Conservation (phyloP, 441 rosid genomes). For the Erodium moschatum region DNA sequence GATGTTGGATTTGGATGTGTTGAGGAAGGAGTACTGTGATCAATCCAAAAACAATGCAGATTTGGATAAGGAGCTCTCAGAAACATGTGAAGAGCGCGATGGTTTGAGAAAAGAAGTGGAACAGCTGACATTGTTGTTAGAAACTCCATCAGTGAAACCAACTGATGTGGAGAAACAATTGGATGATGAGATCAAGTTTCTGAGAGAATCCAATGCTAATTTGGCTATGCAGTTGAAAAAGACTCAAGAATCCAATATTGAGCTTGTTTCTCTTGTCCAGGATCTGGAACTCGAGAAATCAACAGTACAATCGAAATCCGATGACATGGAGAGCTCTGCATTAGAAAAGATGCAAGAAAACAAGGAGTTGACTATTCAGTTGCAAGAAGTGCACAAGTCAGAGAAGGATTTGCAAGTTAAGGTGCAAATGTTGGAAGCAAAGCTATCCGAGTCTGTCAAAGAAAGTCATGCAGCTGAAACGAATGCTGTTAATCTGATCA, state of each 20-base stretch:
- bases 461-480: constrained; percentile 15
- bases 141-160: constrained; percentile 25
- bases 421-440: constrained; percentile 29
- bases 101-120: constrained; percentile 44
- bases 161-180: constrained; percentile 29
- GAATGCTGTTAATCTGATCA: constrained; percentile 20
- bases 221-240: constrained; percentile 43
- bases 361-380: constrained; percentile 23
- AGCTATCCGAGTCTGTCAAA: constrained; percentile 21
- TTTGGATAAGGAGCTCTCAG: constrained; percentile 38
- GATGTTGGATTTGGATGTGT: constrained; percentile 38
- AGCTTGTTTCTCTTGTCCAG: constrained; percentile 52
- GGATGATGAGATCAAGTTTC: constrained; percentile 46
- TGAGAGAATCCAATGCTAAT: constrained; percentile 34
- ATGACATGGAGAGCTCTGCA: constrained; percentile 26
- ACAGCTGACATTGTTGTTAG: constrained; percentile 29
- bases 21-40: constrained; percentile 41
- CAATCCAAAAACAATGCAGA: constrained; percentile 31
- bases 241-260: constrained; percentile 55
- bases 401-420: constrained; percentile 32
- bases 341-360: constrained; percentile 26
- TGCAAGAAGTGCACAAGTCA: constrained; percentile 32
- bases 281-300: constrained; percentile 36
- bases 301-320: constrained; percentile 21
- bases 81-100: constrained; percentile 37